Percentiles rank a stretch among this genome's conserved stretches.
These are phyloP conservation scores for Cladochytrium tenue DNA, from an alignment of 371 early-diverging fungal genomes.

Conservation along the genomic window DNA sequence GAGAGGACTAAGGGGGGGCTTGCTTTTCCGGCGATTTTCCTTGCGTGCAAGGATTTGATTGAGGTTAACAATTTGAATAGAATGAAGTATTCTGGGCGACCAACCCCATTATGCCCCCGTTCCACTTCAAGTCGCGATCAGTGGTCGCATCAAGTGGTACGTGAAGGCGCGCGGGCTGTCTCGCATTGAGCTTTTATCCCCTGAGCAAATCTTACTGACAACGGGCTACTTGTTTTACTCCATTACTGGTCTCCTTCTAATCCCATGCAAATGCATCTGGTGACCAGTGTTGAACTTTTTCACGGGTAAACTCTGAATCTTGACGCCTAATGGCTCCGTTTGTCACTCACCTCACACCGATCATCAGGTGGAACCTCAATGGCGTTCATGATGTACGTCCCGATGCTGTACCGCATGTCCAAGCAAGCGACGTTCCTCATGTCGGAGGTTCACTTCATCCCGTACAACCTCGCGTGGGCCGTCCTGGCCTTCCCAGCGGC, in stretches of 20 bases:
- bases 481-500: background rate
- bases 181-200: too few species aligned
- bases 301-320: too few species aligned
- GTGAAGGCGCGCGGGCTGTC: too few species aligned
- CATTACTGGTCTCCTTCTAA: too few species aligned
- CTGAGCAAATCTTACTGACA: too few species aligned
- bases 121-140: constrained; percentile 1
- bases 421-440: constrained; percentile 1
- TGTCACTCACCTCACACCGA: background rate
- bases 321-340: background rate
- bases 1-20: too few species aligned
- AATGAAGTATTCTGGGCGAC: background rate
- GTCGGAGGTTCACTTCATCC: constrained; percentile 8
- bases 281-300: background rate
- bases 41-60: background rate
- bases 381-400: constrained; percentile 8
- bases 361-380: constrained; percentile 1
- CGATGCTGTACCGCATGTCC: constrained; percentile 1
- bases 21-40: too few species aligned
- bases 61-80: background rate
- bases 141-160: background rate
- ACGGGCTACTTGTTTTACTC: too few species aligned
- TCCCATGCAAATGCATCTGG: too few species aligned
- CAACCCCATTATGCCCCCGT: background rate
- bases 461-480: constrained; percentile 4